These are phyloP conservation scores for Sclerotinia borealis DNA, from an alignment of 2,329 filamentous ascomycete genomes.

Conservation along the genomic window DNA sequence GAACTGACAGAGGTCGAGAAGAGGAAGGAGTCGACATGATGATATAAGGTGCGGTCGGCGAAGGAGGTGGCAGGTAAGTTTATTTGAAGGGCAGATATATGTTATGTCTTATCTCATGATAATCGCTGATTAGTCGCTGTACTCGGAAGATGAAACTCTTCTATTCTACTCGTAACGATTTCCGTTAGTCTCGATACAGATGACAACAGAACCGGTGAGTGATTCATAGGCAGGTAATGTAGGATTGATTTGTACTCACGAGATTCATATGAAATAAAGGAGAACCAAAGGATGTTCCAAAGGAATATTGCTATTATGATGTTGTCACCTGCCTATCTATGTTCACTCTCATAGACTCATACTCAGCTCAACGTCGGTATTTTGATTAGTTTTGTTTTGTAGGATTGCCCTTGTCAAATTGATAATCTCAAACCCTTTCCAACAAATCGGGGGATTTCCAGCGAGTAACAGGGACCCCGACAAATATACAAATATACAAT, in stretches of 20 bases:
- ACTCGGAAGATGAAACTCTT: not conserved
- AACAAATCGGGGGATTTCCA: not conserved
- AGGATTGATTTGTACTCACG: not conserved
- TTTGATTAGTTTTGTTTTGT: not conserved
- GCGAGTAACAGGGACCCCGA: not conserved
- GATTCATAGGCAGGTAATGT: not conserved
- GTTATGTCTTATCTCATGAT: slow-evolving; percentile 14
- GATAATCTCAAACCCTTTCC: not conserved
- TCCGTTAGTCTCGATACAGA: not conserved
- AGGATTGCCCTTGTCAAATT: not conserved
- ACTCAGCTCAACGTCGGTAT: not conserved
- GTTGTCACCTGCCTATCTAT: slow-evolving; percentile 1
- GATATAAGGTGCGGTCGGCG: slow-evolving; percentile 5
- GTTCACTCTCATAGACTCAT: not conserved
- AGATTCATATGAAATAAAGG: not conserved
- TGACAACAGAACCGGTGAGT: not conserved
- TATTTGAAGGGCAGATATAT: not conserved
- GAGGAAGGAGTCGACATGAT: slow-evolving; percentile 34
- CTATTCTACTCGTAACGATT: not conserved
- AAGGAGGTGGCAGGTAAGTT: not conserved
- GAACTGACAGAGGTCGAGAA: slow-evolving; percentile 34
- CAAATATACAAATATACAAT: too few species aligned
- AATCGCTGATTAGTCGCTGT: too few species aligned
- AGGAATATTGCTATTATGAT: not conserved
- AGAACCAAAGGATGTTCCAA: not conserved